Evolutionary conservation across 1,284 basidiomycete genomes (phyloP), one percentile per base, ranked within the genome.

Genomic region (Ganoderma meredithae): DNA sequence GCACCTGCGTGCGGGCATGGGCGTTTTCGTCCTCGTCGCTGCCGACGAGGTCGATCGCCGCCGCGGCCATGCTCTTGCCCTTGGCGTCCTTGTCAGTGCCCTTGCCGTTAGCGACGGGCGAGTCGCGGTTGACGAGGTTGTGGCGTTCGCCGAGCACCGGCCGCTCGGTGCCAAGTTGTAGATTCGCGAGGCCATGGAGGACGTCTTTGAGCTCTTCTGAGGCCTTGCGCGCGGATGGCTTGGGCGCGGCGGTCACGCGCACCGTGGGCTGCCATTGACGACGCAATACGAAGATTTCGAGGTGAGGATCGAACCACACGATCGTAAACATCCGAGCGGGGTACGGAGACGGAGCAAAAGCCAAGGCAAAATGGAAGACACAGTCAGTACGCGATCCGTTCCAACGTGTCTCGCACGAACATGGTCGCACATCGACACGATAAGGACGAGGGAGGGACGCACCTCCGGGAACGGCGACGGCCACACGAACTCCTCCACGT

Each of bases 401-500:
- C 62, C 31, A n/a, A 58, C 31, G 53, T 49, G 43, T 27, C 22
- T 25, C 58, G 39, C 39, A 41, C 39, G 58, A 60, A 60, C 39
- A 39, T 60, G 58, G 22, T 3, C 4, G 22, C n/a, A 40, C 58
- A 27, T 33, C 13, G 52, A 33, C 52, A 33, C 9, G 27, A 55
- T 12, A 31, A n/a, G 49, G 17, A 47, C 27, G 47, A 19, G 13
- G 3, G 12, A 36, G 33, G 65, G 12, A 67, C 75, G 44, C 58
- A 79, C 75, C 71, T 73, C 67, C 41, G 75, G 72, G 67, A 80
- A 77, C 36, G 85, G 85, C 13, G 90, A 88, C 15, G 91, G 91
- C 91, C 91, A 93, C 36, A 92, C 80, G 73, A 93, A 90, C 33
- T 82, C 84, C 47, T 90, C 86, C 64, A 82, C 82, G n/a, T 82